These are phyloP conservation scores for Candida qinlingensis DNA, from an alignment of 805 yeast species.

Conservation along the genomic window DNA sequence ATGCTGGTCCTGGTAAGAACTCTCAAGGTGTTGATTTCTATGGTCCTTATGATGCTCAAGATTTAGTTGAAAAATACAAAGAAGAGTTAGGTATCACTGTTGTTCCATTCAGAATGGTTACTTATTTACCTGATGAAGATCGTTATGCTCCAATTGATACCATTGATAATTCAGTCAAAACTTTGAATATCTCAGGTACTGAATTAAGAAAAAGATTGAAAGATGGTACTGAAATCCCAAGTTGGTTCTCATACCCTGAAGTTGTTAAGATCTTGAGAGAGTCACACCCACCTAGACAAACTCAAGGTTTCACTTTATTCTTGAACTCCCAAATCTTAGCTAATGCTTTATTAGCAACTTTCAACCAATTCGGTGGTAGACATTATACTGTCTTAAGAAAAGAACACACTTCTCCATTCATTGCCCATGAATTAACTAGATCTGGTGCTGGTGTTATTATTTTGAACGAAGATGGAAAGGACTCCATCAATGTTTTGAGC, in stretches of 20 bases:
- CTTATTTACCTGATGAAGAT: slow-evolving; percentile 91
- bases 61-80: slow-evolving; percentile 67
- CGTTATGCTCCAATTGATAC: slow-evolving; percentile 94
- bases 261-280: slow-evolving; percentile 88
- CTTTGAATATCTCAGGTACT: slow-evolving; percentile 91
- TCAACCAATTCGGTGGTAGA: slow-evolving; percentile 85
- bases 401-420: slow-evolving; percentile 48
- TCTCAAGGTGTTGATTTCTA: slow-evolving; percentile 91
- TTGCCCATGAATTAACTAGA: slow-evolving; percentile 70
- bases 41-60: slow-evolving; percentile 97
- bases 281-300: slow-evolving; percentile 84
- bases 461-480: slow-evolving; percentile 27
- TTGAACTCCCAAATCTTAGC: slow-evolving; percentile 62
- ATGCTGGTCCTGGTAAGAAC: slow-evolving; percentile 92
- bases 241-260: slow-evolving; percentile 96
- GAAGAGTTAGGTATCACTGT: slow-evolving; percentile 82
- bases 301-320: slow-evolving; percentile 82
- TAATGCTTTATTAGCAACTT: slow-evolving; percentile 81
- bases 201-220: slow-evolving; percentile 84
- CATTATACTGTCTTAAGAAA: slow-evolving; percentile 46
- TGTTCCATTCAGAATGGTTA: slow-evolving; percentile 95
- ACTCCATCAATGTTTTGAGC: slow-evolving; percentile 6
- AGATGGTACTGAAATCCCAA: slow-evolving; percentile 86
- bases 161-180: slow-evolving; percentile 70
- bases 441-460: slow-evolving; percentile 92